A percentile compares a stretch with the other conserved stretches of the same genome.
Conservation (phyloP, 2,329 filamentous ascomycete genomes). For the Fusarium annulatum region DNA sequence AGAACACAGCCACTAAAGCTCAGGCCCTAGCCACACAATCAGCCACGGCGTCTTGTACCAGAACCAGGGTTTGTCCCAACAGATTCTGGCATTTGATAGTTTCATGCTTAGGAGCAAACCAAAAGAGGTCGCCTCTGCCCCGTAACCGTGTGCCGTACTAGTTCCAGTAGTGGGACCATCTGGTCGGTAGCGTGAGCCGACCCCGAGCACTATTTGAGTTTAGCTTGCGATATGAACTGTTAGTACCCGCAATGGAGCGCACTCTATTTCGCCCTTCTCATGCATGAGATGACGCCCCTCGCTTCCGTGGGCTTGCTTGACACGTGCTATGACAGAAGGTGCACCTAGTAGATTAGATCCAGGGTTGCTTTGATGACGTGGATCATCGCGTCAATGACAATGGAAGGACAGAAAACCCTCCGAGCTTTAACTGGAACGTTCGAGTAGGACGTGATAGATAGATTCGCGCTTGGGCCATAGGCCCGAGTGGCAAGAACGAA, state of each 20-base stretch:
- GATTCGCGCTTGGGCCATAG: background rate
- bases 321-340: background rate
- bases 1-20: background rate
- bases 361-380: background rate
- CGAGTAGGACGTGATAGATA: background rate
- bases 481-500: background rate
- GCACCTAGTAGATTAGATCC: background rate
- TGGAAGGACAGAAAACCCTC: background rate
- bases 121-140: background rate
- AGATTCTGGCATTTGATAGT: background rate
- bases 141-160: background rate
- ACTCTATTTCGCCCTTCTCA: background rate
- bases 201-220: background rate
- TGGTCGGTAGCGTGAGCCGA: background rate
- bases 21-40: background rate
- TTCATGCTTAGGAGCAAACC: background rate
- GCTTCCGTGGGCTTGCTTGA: background rate
- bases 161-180: background rate
- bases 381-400: background rate
- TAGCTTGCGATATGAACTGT: constrained; percentile 5
- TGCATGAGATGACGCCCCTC: background rate
- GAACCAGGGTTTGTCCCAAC: background rate
- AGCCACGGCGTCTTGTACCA: background rate
- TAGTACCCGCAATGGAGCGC: background rate
- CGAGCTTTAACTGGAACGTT: background rate